Conservation (phyloP, 2,329 filamentous ascomycete species). For the Drechslerella stenobrocha region DNA sequence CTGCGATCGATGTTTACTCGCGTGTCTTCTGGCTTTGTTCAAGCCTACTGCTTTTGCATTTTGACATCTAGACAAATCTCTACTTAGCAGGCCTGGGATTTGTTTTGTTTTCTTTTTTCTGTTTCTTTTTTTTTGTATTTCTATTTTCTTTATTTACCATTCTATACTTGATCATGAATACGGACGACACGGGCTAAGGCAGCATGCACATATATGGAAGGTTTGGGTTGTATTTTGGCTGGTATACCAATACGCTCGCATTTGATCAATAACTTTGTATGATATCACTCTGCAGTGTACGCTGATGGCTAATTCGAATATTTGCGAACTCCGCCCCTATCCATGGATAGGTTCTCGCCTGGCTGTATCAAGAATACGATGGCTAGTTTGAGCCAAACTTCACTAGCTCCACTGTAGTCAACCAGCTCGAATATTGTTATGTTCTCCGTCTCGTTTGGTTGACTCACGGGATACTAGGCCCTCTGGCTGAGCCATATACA, state of each 20-base stretch:
- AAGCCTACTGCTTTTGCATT: slow-evolving; percentile 3
- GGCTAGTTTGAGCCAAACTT: too few relatives aligned
- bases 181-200: too few relatives aligned
- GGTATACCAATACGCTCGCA: neutral
- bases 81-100: slow-evolving; percentile 27
- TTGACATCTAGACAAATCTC: slow-evolving; percentile 25
- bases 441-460: too few relatives aligned
- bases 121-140: slow-evolving; percentile 1
- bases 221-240: neutral
- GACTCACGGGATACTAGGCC: too few relatives aligned
- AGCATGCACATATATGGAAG: neutral
- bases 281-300: slow-evolving; percentile 39
- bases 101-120: neutral
- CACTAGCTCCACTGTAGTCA: too few relatives aligned
- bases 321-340: neutral
- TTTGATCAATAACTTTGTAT: neutral
- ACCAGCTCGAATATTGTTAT: too few relatives aligned
- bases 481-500: too few relatives aligned
- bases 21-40: too few relatives aligned
- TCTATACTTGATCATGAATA: too few relatives aligned
- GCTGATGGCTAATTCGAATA: slow-evolving; percentile 5
- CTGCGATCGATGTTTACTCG: too few relatives aligned
- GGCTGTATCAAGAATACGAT: too few relatives aligned
- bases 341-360: too few relatives aligned
- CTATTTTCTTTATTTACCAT: neutral